Conservation (phyloP, 2,329 filamentous ascomycete species). For the Penicillium sp. region DNA sequence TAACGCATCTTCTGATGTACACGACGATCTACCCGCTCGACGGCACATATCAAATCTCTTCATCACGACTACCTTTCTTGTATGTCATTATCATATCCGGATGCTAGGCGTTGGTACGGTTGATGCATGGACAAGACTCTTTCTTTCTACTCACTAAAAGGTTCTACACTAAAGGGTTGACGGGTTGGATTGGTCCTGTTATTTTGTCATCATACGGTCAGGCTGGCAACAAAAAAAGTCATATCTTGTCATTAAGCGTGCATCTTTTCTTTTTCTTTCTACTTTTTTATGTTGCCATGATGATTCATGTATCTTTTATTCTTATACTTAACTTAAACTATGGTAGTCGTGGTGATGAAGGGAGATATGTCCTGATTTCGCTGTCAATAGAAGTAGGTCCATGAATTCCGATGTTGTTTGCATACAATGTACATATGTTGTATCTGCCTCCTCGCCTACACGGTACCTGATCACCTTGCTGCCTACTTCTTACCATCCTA, state of each 20-base stretch:
- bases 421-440: too few relatives aligned
- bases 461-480: too few relatives aligned
- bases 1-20: too few relatives aligned
- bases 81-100: slow-evolving; percentile 17
- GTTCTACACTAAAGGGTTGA: slow-evolving; percentile 14
- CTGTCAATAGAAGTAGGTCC: too few relatives aligned
- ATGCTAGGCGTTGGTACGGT: slow-evolving; percentile 31
- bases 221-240: slow-evolving; percentile 5
- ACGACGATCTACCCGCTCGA: neutral
- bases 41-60: too few relatives aligned
- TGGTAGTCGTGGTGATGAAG: neutral
- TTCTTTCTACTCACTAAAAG: neutral
- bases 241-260: slow-evolving; percentile 34
- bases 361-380: too few relatives aligned
- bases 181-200: slow-evolving; percentile 11
- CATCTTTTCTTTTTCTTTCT: slow-evolving; percentile 15
- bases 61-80: too few relatives aligned
- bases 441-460: too few relatives aligned
- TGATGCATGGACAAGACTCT: slow-evolving; percentile 32
- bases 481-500: too few relatives aligned
- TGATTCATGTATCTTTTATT: neutral
- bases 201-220: slow-evolving; percentile 4
- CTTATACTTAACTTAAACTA: neutral
- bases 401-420: too few relatives aligned
- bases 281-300: slow-evolving; percentile 8